Evolutionary conservation across 257 asterid genomes (phyloP).

Genomic region (Schizonepeta tenuifolia): DNA sequence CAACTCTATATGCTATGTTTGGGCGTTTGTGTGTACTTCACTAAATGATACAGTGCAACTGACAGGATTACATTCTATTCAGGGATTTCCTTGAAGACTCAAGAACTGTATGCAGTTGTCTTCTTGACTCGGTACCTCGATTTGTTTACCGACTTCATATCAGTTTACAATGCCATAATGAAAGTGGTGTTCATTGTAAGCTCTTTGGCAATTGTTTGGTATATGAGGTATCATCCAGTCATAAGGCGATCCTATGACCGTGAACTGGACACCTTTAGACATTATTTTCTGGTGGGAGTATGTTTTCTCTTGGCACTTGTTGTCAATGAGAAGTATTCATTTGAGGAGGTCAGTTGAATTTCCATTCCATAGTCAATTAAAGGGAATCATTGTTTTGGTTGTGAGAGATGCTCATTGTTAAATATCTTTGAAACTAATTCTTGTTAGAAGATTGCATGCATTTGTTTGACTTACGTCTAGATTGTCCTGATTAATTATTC

Average conservation of each 20-base stretch:
- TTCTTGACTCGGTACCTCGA: constrained; percentile 90
- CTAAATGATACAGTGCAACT: constrained; percentile 22
- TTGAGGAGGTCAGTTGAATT: constrained; percentile 69
- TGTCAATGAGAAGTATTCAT: constrained; percentile 73
- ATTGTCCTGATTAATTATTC: too few relatives aligned
- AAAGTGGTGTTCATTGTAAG: constrained; percentile 87
- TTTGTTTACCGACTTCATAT: constrained; percentile 79
- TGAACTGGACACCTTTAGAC: constrained; percentile 84
- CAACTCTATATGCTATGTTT: not conserved
- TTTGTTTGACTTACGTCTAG: constrained; percentile 15
- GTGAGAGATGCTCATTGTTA: too few relatives aligned
- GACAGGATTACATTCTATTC: constrained; percentile 33
- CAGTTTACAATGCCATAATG: constrained; percentile 83
- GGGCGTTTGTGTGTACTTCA: not conserved
- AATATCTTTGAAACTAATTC: constrained; percentile 11
- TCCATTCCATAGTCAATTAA: constrained; percentile 21
- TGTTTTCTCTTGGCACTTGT: constrained; percentile 65
- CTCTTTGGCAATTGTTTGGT: constrained; percentile 86
- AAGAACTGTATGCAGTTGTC: constrained; percentile 83
- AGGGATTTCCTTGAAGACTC: constrained; percentile 96
- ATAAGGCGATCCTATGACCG: constrained; percentile 87
- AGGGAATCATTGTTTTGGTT: constrained; percentile 8
- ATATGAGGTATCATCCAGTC: constrained; percentile 74
- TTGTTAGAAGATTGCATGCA: constrained; percentile 23
- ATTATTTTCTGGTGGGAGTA: constrained; percentile 61